Evolutionary conservation across 345 rosid genomes (phyloP), one percentile per base, ranked within the genome.

Genomic region (Rhizophora mangle): DNA sequence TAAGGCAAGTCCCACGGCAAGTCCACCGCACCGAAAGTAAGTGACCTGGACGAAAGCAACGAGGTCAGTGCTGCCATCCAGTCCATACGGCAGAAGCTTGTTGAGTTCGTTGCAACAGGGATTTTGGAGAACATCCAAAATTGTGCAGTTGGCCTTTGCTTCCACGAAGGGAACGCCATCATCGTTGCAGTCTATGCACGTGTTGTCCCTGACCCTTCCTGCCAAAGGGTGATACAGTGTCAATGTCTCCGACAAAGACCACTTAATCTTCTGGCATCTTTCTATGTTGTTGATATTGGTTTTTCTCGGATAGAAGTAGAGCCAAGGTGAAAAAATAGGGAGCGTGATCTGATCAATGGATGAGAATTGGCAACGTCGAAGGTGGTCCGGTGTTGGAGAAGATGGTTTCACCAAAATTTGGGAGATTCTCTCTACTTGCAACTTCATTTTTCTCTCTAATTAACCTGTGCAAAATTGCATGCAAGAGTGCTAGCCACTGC

Each of bases 241-340:
- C 59, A 82, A 68, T 20, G 70, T 72, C 52, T 77, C n/a, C 3
- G 87, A 80, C 21, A 84, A 67, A 37, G 89, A 83, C 71, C 43
- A 53, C 82, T 82, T 81, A 15, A 65, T 0, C 0, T 8, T 18
- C 34, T 54, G 54, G 58, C 51, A 55, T 46, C 37, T 57, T 55
- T 13, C 8, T 37, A 5, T 1, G 53, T 16, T 2, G 36, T 13
- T 24, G 7, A 8, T 9, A 1, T 20, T 21, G 24, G 54, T 2
- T 3, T 59, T 36, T 31, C 27, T 52, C 13, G 65, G 51, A 34
- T 65, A 76, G 51, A 65, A 70, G 1, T 64, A 53, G 8, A 71
- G 32, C 0, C 30, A 18, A 29, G 75, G 75, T 20, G 37, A 13
- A 2, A 34, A 57, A 56, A 62, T 13, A 8, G 80, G 83, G 21